Evolutionary conservation across 305 asterid genomes (phyloP).

Genomic region (Fraxinus angustifolia): DNA sequence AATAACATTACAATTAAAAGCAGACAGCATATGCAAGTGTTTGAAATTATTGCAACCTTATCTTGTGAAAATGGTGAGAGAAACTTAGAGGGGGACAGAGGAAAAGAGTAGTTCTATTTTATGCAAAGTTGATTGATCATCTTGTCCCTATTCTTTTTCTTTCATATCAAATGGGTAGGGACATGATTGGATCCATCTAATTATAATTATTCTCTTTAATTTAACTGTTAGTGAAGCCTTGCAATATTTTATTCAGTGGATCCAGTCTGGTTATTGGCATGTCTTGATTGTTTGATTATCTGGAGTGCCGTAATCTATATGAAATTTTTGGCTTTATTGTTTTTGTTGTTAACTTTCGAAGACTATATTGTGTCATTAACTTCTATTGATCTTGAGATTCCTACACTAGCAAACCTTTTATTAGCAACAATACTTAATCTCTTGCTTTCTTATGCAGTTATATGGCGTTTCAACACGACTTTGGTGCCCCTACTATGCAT

Average conservation of each 20-base stretch:
- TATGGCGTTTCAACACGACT: slow-evolving; percentile 50
- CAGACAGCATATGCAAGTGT: not conserved
- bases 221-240: not conserved
- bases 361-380: slow-evolving; percentile 18
- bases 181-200: slow-evolving; percentile 7
- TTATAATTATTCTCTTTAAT: slow-evolving; percentile 5
- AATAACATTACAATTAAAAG: not conserved
- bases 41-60: not conserved
- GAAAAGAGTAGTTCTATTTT: not conserved
- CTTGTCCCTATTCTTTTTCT: not conserved
- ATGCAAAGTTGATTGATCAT: slow-evolving; percentile 8
- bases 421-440: not conserved
- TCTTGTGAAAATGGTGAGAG: not conserved
- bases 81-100: not conserved
- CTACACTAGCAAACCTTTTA: not conserved
- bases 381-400: not conserved
- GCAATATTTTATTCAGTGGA: slow-evolving; percentile 14
- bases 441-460: slow-evolving; percentile 35
- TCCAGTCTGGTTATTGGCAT: slow-evolving; percentile 24
- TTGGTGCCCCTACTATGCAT: slow-evolving; percentile 34
- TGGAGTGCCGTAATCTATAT: slow-evolving; percentile 1
- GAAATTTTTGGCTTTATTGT: not conserved
- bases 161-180: not conserved
- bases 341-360: not conserved
- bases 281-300: slow-evolving; percentile 8